Conservation (phyloP, 108 stramenopile species). For the Thalassiosira profunda region DNA sequence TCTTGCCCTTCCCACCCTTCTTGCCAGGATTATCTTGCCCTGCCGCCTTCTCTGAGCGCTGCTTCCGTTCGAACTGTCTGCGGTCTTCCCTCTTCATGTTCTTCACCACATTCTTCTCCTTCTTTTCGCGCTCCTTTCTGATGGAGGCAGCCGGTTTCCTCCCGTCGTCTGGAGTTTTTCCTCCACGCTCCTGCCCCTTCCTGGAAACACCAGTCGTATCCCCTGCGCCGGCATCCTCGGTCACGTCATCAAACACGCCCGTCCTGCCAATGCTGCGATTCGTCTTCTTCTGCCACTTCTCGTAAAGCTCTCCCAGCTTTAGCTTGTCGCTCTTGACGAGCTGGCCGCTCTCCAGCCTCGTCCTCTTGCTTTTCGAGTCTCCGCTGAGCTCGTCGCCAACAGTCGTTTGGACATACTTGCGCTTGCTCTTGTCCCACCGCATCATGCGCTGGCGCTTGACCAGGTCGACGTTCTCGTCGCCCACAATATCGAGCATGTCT, state of each 20-base stretch:
- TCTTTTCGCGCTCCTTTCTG: slow-evolving; percentile 75
- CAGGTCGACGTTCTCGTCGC: slow-evolving; percentile 94
- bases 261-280: slow-evolving; percentile 87
- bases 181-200: slow-evolving; percentile 43
- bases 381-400: slow-evolving; percentile 85
- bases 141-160: slow-evolving; percentile 68
- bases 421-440: slow-evolving; percentile 97
- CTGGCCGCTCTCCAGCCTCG: slow-evolving; percentile 86
- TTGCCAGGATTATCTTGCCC: slow-evolving; percentile 11
- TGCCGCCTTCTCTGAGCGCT: slow-evolving; percentile 29
- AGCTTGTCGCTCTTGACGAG: slow-evolving; percentile 89
- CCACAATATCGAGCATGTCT: slow-evolving; percentile 95
- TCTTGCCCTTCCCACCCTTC: slow-evolving; percentile 42
- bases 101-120: slow-evolving; percentile 82
- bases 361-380: slow-evolving; percentile 76
- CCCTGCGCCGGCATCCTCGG: slow-evolving; percentile 49
- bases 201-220: slow-evolving; percentile 11
- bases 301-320: slow-evolving; percentile 95
- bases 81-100: slow-evolving; percentile 82
- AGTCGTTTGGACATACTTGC: slow-evolving; percentile 92
- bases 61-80: slow-evolving; percentile 35
- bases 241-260: slow-evolving; percentile 88
- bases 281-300: slow-evolving; percentile 97
- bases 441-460: slow-evolving; percentile 91
- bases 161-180: slow-evolving; percentile 24